These are phyloP conservation scores for Lentinula guzmanii DNA, from an alignment of 768 basidiomycete species.

Conservation along the genomic window DNA sequence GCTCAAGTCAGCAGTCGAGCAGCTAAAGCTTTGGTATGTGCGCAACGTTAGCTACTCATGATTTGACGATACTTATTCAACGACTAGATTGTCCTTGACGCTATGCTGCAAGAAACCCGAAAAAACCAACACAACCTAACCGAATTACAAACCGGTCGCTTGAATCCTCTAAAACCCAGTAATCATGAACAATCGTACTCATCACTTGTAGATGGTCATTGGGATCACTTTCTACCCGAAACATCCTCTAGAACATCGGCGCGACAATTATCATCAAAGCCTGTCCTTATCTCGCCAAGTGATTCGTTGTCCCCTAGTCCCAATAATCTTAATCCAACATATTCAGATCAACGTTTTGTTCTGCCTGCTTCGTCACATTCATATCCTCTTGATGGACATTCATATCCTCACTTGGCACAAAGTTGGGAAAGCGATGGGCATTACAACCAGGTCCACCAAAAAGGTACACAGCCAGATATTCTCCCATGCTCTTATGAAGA, in stretches of 20 bases:
- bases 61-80: not conserved
- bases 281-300: not conserved
- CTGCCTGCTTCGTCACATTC: not conserved
- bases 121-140: constrained; percentile 6
- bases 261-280: not conserved
- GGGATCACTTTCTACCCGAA: not conserved
- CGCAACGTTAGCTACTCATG: not conserved
- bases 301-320: not conserved
- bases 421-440: constrained; percentile 34
- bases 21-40: constrained; percentile 36
- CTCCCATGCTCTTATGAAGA: constrained; percentile 9
- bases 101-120: constrained; percentile 37
- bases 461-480: not conserved
- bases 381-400: not conserved
- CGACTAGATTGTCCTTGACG: constrained; percentile 37
- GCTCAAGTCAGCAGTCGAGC: constrained; percentile 44
- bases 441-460: constrained; percentile 16
- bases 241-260: not conserved
- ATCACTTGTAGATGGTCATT: not conserved
- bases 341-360: not conserved
- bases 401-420: constrained; percentile 23
- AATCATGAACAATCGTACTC: constrained; percentile 6
- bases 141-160: constrained; percentile 16
- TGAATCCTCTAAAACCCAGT: constrained; percentile 17
- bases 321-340: not conserved